Evolutionary conservation across 257 asterid species (phyloP).

Genomic region (Plantago ovata): DNA sequence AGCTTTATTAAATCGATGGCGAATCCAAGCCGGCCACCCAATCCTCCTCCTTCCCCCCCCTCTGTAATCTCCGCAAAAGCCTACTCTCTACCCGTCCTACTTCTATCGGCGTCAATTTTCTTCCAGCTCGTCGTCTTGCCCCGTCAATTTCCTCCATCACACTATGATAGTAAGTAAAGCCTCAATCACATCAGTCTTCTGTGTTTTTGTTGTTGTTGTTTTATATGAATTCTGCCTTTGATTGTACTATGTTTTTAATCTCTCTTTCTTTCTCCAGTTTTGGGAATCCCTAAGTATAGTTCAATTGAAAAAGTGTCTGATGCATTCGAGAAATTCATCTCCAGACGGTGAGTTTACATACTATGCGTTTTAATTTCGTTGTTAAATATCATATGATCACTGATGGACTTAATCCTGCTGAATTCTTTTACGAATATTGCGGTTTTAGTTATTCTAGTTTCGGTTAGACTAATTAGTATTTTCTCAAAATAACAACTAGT

Average conservation of each 20-base stretch:
- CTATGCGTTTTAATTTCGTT: neutral
- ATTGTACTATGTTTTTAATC: too few relatives aligned
- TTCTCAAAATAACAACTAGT: too few relatives aligned
- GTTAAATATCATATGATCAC: too few relatives aligned
- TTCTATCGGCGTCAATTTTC: constrained; percentile 55
- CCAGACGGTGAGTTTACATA: constrained; percentile 45
- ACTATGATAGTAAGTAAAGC: constrained; percentile 61
- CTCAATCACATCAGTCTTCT: neutral
- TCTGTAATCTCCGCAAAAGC: constrained; percentile 33
- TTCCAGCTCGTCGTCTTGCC: constrained; percentile 78
- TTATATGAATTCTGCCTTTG: constrained; percentile 9
- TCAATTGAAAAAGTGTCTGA: constrained; percentile 62
- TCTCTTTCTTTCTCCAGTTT: constrained; percentile 46
- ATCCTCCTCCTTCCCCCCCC: constrained; percentile 5
- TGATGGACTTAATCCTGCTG: too few relatives aligned
- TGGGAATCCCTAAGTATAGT: constrained; percentile 66
- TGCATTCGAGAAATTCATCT: constrained; percentile 61
- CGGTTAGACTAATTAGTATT: too few relatives aligned
- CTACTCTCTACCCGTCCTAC: constrained; percentile 64
- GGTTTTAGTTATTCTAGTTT: too few relatives aligned
- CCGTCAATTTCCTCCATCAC: constrained; percentile 67
- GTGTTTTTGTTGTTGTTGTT: neutral
- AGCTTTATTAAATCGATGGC: constrained; percentile 29
- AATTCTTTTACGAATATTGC: too few relatives aligned
- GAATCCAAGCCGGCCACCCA: constrained; percentile 34